Conservation (phyloP, 495 filamentous ascomycete species). For the Talaromyces thailandensis region DNA sequence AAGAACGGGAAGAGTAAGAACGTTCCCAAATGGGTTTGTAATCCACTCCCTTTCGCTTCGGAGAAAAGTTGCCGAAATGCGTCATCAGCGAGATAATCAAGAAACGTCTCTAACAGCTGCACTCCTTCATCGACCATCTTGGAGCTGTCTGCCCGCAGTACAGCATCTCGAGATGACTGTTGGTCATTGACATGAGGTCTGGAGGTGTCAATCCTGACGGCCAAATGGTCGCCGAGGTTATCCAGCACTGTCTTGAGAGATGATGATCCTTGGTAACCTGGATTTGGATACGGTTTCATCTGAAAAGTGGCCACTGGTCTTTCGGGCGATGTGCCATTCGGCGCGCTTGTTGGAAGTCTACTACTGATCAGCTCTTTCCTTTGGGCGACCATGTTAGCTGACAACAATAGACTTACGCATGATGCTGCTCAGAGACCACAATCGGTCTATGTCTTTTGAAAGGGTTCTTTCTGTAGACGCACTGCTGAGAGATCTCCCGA, state of each 20-base stretch:
- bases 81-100: slow-evolving; percentile 3
- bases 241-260: slow-evolving; percentile 21
- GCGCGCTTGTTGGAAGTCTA: not conserved
- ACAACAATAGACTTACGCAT: not conserved
- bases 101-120: slow-evolving; percentile 4
- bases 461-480: slow-evolving; percentile 30
- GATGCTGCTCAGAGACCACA: not conserved
- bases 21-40: slow-evolving; percentile 4
- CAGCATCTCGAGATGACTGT: slow-evolving; percentile 7
- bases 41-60: not conserved
- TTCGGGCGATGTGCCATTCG: not conserved
- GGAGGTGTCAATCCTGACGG: slow-evolving; percentile 1
- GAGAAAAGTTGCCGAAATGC: slow-evolving; percentile 2
- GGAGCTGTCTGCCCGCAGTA: slow-evolving; percentile 7
- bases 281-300: slow-evolving; percentile 32
- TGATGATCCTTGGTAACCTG: slow-evolving; percentile 33
- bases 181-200: not conserved
- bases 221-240: slow-evolving; percentile 17
- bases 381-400: too few species aligned
- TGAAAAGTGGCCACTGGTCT: slow-evolving; percentile 8
- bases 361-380: not conserved
- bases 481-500: slow-evolving; percentile 15
- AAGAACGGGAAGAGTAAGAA: slow-evolving; percentile 6
- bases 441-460: slow-evolving; percentile 20
- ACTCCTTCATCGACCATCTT: slow-evolving; percentile 7